A percentile compares a stretch with the other conserved stretches of the same genome.
phyloP scores from a whole-genome alignment of 2,329 filamentous ascomycete genomes.

The Alternaria triticimaculans region DNA sequence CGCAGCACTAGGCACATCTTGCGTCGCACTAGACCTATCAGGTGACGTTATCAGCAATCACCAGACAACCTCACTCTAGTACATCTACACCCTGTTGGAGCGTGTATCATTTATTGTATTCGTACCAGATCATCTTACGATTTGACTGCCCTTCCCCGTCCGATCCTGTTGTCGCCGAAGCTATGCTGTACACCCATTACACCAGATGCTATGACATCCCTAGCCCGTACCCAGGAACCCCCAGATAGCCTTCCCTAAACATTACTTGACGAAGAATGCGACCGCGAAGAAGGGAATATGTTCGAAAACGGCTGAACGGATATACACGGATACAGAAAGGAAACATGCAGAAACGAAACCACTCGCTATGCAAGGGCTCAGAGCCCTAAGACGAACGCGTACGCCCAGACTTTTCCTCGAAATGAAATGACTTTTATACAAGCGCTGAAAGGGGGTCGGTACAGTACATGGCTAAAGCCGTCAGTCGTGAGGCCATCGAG shows the following conservation, averaged over 20 bases:
- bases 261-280: constrained; percentile 33
- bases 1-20: not conserved
- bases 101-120: constrained; percentile 16
- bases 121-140: constrained; percentile 13
- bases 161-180: constrained; percentile 16
- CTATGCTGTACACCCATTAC: constrained; percentile 31
- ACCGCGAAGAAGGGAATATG: constrained; percentile 33
- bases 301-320: constrained; percentile 27
- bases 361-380: constrained; percentile 50
- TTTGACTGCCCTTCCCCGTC: constrained; percentile 16
- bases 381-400: constrained; percentile 35
- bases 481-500: constrained; percentile 40
- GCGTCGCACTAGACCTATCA: constrained; percentile 14
- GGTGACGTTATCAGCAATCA: constrained; percentile 29
- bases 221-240: constrained; percentile 23
- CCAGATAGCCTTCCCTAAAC: constrained; percentile 39
- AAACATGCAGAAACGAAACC: constrained; percentile 43
- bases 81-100: not conserved
- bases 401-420: constrained; percentile 46
- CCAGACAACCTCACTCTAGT: constrained; percentile 5
- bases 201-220: constrained; percentile 22
- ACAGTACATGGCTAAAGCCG: constrained; percentile 48
- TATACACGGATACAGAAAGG: constrained; percentile 37
- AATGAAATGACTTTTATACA: constrained; percentile 49
- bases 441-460: constrained; percentile 41